Evolutionary conservation across 1,284 basidiomycete species (phyloP).

Genomic region (Xerocomus nothofagi): DNA sequence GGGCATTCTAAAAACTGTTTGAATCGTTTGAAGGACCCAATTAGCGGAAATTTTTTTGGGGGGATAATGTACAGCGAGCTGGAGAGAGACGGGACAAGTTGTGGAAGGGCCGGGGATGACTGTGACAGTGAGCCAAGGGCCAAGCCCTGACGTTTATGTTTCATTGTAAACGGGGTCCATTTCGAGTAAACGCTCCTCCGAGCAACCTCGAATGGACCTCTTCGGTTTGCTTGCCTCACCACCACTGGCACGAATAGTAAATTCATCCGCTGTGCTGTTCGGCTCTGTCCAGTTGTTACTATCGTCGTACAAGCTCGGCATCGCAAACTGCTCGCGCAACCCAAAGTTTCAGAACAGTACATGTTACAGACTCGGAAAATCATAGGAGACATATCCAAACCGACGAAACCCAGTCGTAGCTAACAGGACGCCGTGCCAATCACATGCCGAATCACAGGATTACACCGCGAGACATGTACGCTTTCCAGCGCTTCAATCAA

Average conservation of each 20-base stretch:
- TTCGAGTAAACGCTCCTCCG: slow-evolving; percentile 9
- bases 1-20: slow-evolving; percentile 7
- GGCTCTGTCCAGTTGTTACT: too few species aligned
- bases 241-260: background rate
- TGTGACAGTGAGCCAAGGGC: background rate
- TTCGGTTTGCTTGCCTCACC: background rate
- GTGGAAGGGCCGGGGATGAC: background rate
- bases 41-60: slow-evolving; percentile 4
- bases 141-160: background rate
- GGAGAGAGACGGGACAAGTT: background rate
- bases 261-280: slow-evolving; percentile 1
- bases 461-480: too few species aligned
- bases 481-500: too few species aligned
- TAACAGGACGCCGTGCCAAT: too few species aligned
- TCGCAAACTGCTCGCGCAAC: too few species aligned
- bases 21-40: slow-evolving; percentile 7
- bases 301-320: too few species aligned
- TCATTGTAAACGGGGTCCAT: slow-evolving; percentile 7
- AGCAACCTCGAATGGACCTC: slow-evolving; percentile 1
- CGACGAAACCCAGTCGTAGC: too few species aligned
- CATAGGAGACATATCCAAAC: too few species aligned
- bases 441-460: too few species aligned
- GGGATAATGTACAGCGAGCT: slow-evolving; percentile 10
- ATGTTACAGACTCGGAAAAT: too few species aligned
- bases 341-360: too few species aligned